Percentiles rank a stretch among this genome's conserved stretches.
phyloP scores from a whole-genome alignment of 2,329 filamentous ascomycete species.

The Cladosporium austrohemisphaericum region DNA sequence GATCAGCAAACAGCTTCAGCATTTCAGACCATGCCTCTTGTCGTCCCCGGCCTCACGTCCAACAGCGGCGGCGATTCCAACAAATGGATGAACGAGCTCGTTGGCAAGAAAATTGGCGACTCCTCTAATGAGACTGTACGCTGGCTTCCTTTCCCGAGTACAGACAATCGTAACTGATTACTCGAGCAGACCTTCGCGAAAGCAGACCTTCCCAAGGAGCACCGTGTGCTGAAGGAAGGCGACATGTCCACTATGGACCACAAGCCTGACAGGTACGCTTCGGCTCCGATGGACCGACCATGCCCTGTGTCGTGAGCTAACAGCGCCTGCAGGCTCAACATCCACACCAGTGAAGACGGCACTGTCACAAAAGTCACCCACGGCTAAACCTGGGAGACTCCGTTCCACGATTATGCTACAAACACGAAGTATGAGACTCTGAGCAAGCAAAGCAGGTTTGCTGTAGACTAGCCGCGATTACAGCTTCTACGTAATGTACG shows the following conservation, averaged over 20 bases:
- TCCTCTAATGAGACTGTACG: conserved; percentile 42
- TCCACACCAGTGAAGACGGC: conserved; percentile 48
- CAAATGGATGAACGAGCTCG: conserved; percentile 47
- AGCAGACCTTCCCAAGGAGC: conserved; percentile 45
- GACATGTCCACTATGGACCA: conserved; percentile 46
- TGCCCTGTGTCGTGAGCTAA: too few relatives aligned
- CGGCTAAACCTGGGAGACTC: conserved; percentile 31
- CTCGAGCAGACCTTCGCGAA: conserved; percentile 47
- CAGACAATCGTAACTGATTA: background rate
- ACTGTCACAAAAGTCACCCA: conserved; percentile 48
- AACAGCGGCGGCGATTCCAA: conserved; percentile 34
- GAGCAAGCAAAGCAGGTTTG: too few relatives aligned
- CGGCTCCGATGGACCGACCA: too few relatives aligned
- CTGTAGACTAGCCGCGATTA: too few relatives aligned
- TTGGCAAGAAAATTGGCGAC: conserved; percentile 52
- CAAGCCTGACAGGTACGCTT: conserved; percentile 46
- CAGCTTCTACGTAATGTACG: too few relatives aligned
- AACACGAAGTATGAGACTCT: too few relatives aligned
- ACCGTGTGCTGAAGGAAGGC: conserved; percentile 46
- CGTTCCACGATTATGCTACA: too few relatives aligned
- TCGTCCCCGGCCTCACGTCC: conserved; percentile 46
- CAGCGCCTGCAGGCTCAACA: conserved; percentile 46
- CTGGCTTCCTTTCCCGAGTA: background rate
- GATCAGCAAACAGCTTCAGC: too few relatives aligned
- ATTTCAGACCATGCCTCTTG: conserved; percentile 52